These are phyloP conservation scores for Podaxis sp. DNA, from an alignment of 768 basidiomycete species.

Conservation along the genomic window DNA sequence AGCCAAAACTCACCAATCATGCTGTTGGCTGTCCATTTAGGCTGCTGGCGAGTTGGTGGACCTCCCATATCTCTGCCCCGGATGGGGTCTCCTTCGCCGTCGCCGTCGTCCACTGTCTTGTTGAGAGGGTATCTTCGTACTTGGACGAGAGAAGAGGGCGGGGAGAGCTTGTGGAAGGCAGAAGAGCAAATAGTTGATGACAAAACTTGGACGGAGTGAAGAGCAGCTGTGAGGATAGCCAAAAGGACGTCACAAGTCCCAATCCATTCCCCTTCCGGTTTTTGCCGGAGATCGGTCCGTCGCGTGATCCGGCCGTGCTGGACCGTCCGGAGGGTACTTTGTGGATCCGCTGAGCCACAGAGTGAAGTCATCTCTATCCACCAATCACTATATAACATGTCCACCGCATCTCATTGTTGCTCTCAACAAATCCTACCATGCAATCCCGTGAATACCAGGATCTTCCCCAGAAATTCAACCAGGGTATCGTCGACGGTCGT, in stretches of 20 bases:
- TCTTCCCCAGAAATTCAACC: slow-evolving; percentile 2
- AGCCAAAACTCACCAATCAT: slow-evolving; percentile 64
- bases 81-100: slow-evolving; percentile 20
- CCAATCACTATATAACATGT: not conserved
- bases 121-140: slow-evolving; percentile 23
- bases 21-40: slow-evolving; percentile 73
- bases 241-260: not conserved
- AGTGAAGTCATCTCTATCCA: slow-evolving; percentile 1
- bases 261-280: slow-evolving; percentile 18
- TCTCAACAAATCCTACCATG: not conserved
- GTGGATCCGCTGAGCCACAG: not conserved
- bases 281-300: slow-evolving; percentile 17
- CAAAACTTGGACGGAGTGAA: not conserved
- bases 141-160: slow-evolving; percentile 6
- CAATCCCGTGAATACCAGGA: slow-evolving; percentile 1
- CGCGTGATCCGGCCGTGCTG: slow-evolving; percentile 1
- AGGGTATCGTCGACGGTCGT: slow-evolving; percentile 15
- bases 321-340: not conserved
- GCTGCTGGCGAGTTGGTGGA: slow-evolving; percentile 33
- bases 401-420: not conserved
- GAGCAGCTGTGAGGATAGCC: not conserved
- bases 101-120: slow-evolving; percentile 1
- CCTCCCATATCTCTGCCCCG: slow-evolving; percentile 68
- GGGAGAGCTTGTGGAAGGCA: slow-evolving; percentile 15
- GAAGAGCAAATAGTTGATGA: not conserved